Evolutionary conservation across 2,329 filamentous ascomycete genomes (phyloP), one percentile per base, ranked within the genome.

Genomic region (Phoma sp.): DNA sequence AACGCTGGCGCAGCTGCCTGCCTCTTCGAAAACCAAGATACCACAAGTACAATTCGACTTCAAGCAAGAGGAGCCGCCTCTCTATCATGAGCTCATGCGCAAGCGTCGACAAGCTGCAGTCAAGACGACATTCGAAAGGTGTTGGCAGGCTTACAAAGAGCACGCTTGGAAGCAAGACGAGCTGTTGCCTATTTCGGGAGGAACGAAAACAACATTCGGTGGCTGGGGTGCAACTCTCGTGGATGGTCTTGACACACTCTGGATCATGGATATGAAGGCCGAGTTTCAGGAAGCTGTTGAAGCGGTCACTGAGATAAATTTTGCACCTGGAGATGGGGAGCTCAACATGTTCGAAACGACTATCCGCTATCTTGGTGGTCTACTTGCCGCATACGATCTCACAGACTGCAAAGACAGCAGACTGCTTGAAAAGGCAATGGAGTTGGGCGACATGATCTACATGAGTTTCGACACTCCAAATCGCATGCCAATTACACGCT

Each of bases 191-290:
- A 79, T 95, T 6, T 83, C 84, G 27, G 87, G 86, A 51, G 78
- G 77, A 15, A 84, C 80, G 58, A 84, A 85, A 10, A 90, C 96
- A 67, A 90, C 91, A 0, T 96, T 96, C 75, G 94, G 91, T 71
- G 92, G 90, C 40, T 96, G 92, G 92, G 90, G 89, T 9, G 91
- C 91, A 12, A 94, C 92, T 0, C 73, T 96, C 51, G 89, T 96
- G 4, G 92, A 96, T 77, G 60, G 83, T 6, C 79, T 88, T 43
- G 88, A 90, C 68, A 85, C 84, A 13, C 78, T 90, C 13, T 89
- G 86, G 86, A 86, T 90, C 60, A 85, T 90, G 82, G 86, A 82
- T 15, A 63, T 89, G 68, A 80, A 79, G 53, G 76, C 82, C 1
- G 87, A 90, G 49, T 90, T 90, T 64, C 77, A 83, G 25, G 78